Evolutionary conservation across 345 rosid genomes (phyloP).

Genomic region (Salix koriyanagi): DNA sequence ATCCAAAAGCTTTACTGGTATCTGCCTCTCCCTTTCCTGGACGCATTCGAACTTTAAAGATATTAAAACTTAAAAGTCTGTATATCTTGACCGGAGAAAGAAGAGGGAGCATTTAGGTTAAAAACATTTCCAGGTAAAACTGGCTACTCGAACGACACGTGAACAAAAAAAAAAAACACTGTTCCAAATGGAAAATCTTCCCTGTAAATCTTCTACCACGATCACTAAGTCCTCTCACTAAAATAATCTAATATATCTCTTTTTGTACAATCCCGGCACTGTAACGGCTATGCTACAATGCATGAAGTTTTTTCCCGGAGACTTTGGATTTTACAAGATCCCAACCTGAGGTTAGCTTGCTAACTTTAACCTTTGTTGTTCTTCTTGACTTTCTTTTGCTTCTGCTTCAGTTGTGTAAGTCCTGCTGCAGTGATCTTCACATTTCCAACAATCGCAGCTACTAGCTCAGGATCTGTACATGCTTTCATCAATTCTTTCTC

Average conservation of each 20-base stretch:
- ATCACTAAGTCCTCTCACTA: no score
- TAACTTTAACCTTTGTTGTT: slow-evolving; percentile 26
- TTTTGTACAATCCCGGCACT: no score
- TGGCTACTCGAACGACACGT: not conserved
- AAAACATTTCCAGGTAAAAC: not conserved
- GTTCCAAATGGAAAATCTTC: not conserved
- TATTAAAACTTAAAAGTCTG: not conserved
- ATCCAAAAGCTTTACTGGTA: no score
- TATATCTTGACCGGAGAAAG: no score
- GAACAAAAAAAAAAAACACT: not conserved
- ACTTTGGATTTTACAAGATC: not conserved
- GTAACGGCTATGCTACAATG: no score
- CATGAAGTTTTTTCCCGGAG: no score
- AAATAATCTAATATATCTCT: no score
- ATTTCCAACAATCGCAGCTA: slow-evolving; percentile 86
- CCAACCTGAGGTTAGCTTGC: not conserved
- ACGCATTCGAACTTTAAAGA: not conserved
- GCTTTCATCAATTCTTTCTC: slow-evolving; percentile 98
- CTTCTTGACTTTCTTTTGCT: slow-evolving; percentile 89
- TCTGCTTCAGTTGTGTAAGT: slow-evolving; percentile 88
- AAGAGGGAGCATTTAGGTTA: not conserved
- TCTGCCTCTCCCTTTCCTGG: not conserved
- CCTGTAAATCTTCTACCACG: not conserved
- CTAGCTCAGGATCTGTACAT: slow-evolving; percentile 87
- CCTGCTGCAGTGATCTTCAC: slow-evolving; percentile 91